Percentiles rank a stretch among this genome's conserved stretches.
These are phyloP conservation scores for Verticillium dahliae DNA, from an alignment of 2,329 filamentous ascomycete species.

Conservation along the genomic window DNA sequence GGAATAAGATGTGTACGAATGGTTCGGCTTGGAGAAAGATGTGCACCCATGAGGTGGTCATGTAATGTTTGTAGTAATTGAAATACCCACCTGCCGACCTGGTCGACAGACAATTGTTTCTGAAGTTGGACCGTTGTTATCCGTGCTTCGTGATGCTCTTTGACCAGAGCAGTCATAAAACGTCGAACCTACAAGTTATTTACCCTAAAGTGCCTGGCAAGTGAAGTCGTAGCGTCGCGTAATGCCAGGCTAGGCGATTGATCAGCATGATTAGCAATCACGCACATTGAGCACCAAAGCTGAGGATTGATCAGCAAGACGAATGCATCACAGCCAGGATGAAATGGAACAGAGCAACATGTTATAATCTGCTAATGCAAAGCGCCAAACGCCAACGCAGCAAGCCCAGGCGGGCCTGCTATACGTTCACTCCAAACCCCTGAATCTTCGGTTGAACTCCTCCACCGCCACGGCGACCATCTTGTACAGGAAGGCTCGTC, in stretches of 20 bases:
- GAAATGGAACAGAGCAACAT: neutral
- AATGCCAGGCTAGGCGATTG: neutral
- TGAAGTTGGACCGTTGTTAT: neutral
- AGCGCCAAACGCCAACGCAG: neutral
- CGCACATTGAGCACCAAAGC: too few relatives aligned
- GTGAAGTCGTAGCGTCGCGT: neutral
- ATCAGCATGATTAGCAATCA: neutral
- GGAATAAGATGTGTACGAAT: neutral
- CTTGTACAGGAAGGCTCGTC: slow-evolving; percentile 55
- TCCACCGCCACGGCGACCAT: slow-evolving; percentile 61
- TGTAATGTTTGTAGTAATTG: neutral
- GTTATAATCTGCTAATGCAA: neutral
- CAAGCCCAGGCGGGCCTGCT: neutral
- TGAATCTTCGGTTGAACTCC: slow-evolving; percentile 60
- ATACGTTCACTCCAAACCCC: slow-evolving; percentile 27
- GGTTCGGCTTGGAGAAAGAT: neutral
- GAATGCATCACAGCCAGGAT: neutral
- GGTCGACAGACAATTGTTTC: neutral
- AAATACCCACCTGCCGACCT: neutral
- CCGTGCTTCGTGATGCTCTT: too few relatives aligned
- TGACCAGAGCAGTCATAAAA: too few relatives aligned
- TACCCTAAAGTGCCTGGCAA: too few relatives aligned
- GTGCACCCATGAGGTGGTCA: neutral
- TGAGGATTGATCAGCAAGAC: too few relatives aligned
- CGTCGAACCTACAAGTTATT: too few relatives aligned